Percentiles rank a stretch among this genome's conserved stretches.
Conservation (phyloP, 352 stramenopile genomes). For the Pythium chondricola region DNA sequence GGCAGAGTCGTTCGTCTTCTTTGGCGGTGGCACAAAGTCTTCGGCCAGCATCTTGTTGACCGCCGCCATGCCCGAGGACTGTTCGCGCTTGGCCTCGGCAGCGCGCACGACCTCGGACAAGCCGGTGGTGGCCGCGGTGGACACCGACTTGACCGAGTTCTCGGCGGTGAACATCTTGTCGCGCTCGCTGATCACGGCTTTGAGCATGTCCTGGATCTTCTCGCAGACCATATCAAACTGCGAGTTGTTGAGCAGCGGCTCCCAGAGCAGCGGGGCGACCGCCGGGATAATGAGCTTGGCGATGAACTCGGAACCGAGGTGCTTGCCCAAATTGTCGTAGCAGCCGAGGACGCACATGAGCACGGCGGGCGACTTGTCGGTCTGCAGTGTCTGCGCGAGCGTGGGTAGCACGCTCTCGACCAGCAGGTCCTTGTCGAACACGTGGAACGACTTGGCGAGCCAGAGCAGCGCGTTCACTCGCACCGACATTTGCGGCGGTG, state of each 20-base stretch:
- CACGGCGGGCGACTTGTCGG: conserved; percentile 78
- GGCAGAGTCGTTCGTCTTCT: conserved; percentile 31
- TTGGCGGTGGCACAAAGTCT: conserved; percentile 50
- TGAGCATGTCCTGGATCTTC: conserved; percentile 88
- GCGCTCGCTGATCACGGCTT: conserved; percentile 72
- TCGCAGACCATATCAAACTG: conserved; percentile 86
- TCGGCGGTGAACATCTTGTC: conserved; percentile 76
- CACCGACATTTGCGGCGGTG: conserved; percentile 74
- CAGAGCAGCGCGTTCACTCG: conserved; percentile 82
- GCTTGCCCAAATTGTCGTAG: conserved; percentile 87
- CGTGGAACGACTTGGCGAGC: conserved; percentile 84
- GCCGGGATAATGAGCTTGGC: conserved; percentile 81
- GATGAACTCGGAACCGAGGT: conserved; percentile 73
- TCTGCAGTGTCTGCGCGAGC: conserved; percentile 59
- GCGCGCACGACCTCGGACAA: conserved; percentile 60
- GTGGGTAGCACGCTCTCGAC: conserved; percentile 80
- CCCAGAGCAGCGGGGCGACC: conserved; percentile 75
- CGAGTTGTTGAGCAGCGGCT: conserved; percentile 64
- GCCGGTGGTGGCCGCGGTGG: conserved; percentile 52
- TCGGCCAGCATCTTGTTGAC: conserved; percentile 78
- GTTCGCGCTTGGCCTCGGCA: conserved; percentile 60
- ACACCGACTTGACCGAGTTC: conserved; percentile 58
- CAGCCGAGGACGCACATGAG: conserved; percentile 86
- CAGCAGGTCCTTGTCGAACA: conserved; percentile 85
- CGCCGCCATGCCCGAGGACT: conserved; percentile 50